phyloP scores from a whole-genome alignment of 1,284 basidiomycete genomes.

The Ustilago trichophora region DNA sequence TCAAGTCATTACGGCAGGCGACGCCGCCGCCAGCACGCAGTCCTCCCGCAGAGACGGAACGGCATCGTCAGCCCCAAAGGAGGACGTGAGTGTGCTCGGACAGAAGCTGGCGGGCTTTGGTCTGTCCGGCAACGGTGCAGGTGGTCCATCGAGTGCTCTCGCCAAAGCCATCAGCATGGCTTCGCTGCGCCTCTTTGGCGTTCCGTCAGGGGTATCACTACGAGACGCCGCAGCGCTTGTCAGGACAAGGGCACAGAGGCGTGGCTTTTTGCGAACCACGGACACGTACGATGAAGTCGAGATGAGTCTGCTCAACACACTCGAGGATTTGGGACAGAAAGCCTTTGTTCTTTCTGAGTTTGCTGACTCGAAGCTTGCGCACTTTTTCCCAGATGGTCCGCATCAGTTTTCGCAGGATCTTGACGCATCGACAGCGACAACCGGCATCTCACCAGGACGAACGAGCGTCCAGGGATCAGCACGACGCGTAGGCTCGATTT shows the following conservation, averaged over 20 bases:
- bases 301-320: constrained; percentile 76
- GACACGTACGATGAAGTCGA: constrained; percentile 69
- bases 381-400: constrained; percentile 71
- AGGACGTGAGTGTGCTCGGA: constrained; percentile 42
- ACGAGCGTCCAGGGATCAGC: constrained; percentile 21
- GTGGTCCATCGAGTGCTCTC: constrained; percentile 59
- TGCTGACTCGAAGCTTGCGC: constrained; percentile 90
- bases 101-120: constrained; percentile 31
- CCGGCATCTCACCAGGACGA: constrained; percentile 28
- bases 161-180: constrained; percentile 87
- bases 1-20: constrained; percentile 31
- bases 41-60: constrained; percentile 18
- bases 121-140: constrained; percentile 5
- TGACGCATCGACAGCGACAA: constrained; percentile 26
- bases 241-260: constrained; percentile 61
- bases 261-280: constrained; percentile 36
- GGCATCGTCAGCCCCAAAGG: constrained; percentile 11
- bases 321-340: constrained; percentile 94
- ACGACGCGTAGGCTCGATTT: constrained; percentile 23
- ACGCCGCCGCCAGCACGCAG: constrained; percentile 29
- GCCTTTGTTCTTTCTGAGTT: constrained; percentile 90
- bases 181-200: constrained; percentile 87
- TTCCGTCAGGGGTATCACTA: constrained; percentile 68
- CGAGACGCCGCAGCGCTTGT: constrained; percentile 53
- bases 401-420: constrained; percentile 48